phyloP scores from a whole-genome alignment of 192 early-diverging fungal genomes.

The Lobosporangium transversale region DNA sequence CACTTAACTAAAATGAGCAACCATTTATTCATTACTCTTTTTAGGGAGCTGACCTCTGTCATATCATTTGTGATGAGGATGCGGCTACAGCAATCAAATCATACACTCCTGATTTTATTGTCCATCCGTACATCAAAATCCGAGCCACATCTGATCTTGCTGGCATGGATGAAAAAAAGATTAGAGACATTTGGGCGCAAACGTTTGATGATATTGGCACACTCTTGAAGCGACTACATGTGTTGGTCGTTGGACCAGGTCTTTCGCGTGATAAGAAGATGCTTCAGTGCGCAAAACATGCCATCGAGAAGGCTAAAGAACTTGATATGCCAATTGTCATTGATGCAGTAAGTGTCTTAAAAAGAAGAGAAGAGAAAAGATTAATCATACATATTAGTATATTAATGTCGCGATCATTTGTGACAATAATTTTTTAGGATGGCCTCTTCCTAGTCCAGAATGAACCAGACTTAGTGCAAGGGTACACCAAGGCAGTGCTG shows the following conservation, averaged over 20 bases:
- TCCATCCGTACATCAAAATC: slow-evolving; percentile 81
- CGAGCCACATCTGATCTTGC: slow-evolving; percentile 13
- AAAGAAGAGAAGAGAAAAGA: not conserved
- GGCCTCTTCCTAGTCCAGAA: slow-evolving; percentile 81
- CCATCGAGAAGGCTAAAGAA: slow-evolving; percentile 76
- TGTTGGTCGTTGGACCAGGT: slow-evolving; percentile 91
- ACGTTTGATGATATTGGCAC: slow-evolving; percentile 33
- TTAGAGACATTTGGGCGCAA: slow-evolving; percentile 9
- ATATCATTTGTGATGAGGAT: slow-evolving; percentile 86
- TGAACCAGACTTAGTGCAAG: slow-evolving; percentile 73
- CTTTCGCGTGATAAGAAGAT: slow-evolving; percentile 82
- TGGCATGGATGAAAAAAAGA: slow-evolving; percentile 8
- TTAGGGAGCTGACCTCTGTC: slow-evolving; percentile 85
- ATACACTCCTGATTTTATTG: slow-evolving; percentile 79
- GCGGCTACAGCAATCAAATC: slow-evolving; percentile 82
- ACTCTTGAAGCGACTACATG: slow-evolving; percentile 79
- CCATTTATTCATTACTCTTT: not conserved
- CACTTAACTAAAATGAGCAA: too few species aligned
- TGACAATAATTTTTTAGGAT: too few species aligned
- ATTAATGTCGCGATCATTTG: too few species aligned
- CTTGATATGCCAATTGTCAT: slow-evolving; percentile 79
- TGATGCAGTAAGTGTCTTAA: slow-evolving; percentile 77
- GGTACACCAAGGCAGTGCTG: slow-evolving; percentile 78
- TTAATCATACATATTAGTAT: too few species aligned
- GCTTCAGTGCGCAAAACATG: slow-evolving; percentile 67